A percentile compares a stretch with the other conserved stretches of the same genome.
phyloP scores from a whole-genome alignment of 106 monocot genomes.

The Iris macrosiphon region DNA sequence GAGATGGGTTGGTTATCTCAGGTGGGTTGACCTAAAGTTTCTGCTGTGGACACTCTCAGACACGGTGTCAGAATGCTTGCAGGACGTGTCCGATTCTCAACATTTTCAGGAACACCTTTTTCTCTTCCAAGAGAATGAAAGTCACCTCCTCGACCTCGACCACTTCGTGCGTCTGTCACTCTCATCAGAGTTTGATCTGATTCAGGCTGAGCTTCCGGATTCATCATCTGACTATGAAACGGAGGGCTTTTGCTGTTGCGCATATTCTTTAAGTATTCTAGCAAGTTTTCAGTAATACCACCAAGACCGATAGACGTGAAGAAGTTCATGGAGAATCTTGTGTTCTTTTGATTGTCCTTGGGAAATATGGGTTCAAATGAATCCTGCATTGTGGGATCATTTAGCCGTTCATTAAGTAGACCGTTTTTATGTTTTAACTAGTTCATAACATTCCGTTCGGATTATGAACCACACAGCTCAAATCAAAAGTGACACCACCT shows the following conservation, averaged over 20 bases:
- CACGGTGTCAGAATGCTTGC: too few relatives aligned
- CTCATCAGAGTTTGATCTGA: constrained; percentile 24
- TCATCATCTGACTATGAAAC: constrained; percentile 49
- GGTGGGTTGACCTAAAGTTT: too few relatives aligned
- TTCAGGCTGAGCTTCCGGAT: constrained; percentile 36
- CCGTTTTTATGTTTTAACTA: too few relatives aligned
- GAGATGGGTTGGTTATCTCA: too few relatives aligned
- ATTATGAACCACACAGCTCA: too few relatives aligned
- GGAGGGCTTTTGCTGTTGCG: constrained; percentile 76
- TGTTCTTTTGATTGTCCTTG: constrained; percentile 93
- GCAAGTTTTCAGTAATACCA: constrained; percentile 86
- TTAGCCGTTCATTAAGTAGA: constrained; percentile 73
- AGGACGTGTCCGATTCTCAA: too few relatives aligned
- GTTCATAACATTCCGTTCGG: too few relatives aligned
- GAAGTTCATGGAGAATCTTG: constrained; percentile 87
- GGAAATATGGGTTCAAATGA: constrained; percentile 90
- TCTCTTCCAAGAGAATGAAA: too few relatives aligned
- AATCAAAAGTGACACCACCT: too few relatives aligned
- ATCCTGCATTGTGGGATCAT: constrained; percentile 78
- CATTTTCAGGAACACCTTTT: too few relatives aligned
- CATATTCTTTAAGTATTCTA: constrained; percentile 94
- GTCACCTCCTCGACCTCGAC: constrained; percentile 1
- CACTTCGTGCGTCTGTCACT: background rate
- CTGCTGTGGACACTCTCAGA: too few relatives aligned
- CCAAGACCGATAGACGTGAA: constrained; percentile 95